Base-by-base conservation (phyloP, 495 filamentous ascomycete genomes). In the Astrothelium macrocarpum region DNA sequence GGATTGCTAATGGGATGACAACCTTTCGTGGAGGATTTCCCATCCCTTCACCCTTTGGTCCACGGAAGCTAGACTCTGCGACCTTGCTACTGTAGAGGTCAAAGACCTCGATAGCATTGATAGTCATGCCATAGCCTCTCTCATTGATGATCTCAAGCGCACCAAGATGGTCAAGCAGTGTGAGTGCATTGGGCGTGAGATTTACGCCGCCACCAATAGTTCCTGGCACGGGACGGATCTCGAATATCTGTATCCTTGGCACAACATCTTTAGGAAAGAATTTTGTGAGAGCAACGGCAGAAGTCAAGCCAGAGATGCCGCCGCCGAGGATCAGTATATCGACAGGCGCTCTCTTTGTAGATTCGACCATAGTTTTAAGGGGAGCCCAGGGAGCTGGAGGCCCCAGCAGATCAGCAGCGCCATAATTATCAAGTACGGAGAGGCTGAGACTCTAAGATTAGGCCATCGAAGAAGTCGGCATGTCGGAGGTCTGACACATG, bases 191-290 rank as follows among this genome's bases (percentile, higher is more conserved):
- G 1, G 84, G 84, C 0, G 84, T 85, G 23, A 87, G 74, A 71
- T 85, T 86, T 61, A 87, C 79, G 12, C 82, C 81, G 29, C 84
- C 84, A 29, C 84, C 84, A 14, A 84, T 81, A 2, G 82, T 82
- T 2, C 79, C 80, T 14, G 82, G 77, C 3, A 78, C 68, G 20
- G 81, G 75, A 46, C 84, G 79, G 46, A 83, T 77, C 71, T 87
- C 84, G 68, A 77, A 85, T 49, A 86, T 71, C 14, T 76, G 81
- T 64, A 85, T 81, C 23, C 74, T 70, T 25, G 81, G 71, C 16
- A 77, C 72, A 2, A 78, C 74, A 32, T 78, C 74, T 31, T 71
- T 71, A 0, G 79, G 80, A 0, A 74, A 67, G 34, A 81, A 75
- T 59, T 77, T 76, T 11, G 77, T 76, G 11, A 86, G 70, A 5